Evolutionary conservation across 805 yeast species (phyloP).

Genomic region (Lipomyces sp.): DNA sequence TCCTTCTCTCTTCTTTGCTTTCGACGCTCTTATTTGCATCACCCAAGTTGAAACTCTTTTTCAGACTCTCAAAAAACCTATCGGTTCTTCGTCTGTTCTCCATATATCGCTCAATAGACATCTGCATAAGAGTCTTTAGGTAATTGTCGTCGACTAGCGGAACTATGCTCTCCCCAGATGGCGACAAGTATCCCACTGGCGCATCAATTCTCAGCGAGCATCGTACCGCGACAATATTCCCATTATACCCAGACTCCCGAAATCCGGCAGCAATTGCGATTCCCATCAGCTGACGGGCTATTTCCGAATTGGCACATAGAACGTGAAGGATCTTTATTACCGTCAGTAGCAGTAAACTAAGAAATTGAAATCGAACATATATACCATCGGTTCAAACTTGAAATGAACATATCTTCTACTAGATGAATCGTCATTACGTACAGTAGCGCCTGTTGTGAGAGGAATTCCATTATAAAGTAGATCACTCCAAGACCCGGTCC

Average conservation of each 20-base stretch:
- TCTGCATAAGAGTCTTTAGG: constrained; percentile 55
- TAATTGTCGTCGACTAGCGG: constrained; percentile 59
- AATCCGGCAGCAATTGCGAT: constrained; percentile 84
- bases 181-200: constrained; percentile 67
- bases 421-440: constrained; percentile 1
- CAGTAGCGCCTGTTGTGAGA: constrained; percentile 26
- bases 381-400: constrained; percentile 76
- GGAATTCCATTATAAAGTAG: constrained; percentile 39
- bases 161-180: constrained; percentile 14
- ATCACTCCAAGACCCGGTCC: constrained; percentile 40
- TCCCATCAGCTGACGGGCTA: constrained; percentile 67
- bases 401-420: constrained; percentile 55
- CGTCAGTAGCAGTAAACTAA: neutral
- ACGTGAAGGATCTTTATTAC: constrained; percentile 65
- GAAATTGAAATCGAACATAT: neutral
- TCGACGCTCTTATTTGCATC: constrained; percentile 5
- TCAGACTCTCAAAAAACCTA: constrained; percentile 17
- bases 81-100: constrained; percentile 67
- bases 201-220: constrained; percentile 74
- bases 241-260: constrained; percentile 86
- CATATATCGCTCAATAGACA: constrained; percentile 65
- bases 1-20: constrained; percentile 27
- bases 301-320: constrained; percentile 64
- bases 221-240: constrained; percentile 76
- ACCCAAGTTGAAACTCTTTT: constrained; percentile 8